Base-by-base conservation (phyloP, 495 filamentous ascomycete genomes). In the Penicillium manginii region DNA sequence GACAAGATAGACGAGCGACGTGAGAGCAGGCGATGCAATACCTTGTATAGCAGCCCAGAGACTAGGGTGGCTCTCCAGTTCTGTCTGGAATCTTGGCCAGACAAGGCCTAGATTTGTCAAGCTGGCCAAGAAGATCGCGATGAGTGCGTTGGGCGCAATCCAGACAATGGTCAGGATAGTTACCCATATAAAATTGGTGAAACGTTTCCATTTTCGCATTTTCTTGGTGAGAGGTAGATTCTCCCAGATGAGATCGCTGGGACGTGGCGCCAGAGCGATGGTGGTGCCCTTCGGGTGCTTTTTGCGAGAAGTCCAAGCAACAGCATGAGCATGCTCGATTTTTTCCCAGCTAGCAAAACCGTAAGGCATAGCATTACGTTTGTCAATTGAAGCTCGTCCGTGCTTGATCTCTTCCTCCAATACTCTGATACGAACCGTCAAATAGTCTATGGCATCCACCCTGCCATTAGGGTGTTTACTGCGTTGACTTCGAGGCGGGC, bases 161-260 rank as follows among this genome's bases (percentile, higher is more conserved):
- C 91, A 98, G n/a, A 94, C 63, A 7, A 96, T 29, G 0, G 94
- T 98, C 58, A 98, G 76, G 6, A 90, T 61, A 29, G 83, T 73
- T 21, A 97, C 87, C 90, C 93, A 96, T 42, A 96, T 70, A 50
- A 90, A 88, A 70, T 91, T 94, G 59, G 89, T 81, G 47, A 96
- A 78, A 18, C 86, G 78, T 65, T 88, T 89, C 80, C 86, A 90
- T 52, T 82, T 77, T 56, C 92, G 85, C 8, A 83, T 78, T 18
- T 81, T 70, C 48, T 88, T 85, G 22, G 80, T 81, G 55, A 96
- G 77, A 18, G 83, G 82, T 67, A 98, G 81, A 65, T 98, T 98
- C 61, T 92, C 89, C 94, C 94, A 98, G 62, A 98, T 97, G 32
- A 98, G 82, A 69, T 98, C 94, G 62, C 90, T 90, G 23, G 96